Base-by-base conservation (phyloP, 2,329 filamentous ascomycete genomes). In the Gyromitra esculenta region DNA sequence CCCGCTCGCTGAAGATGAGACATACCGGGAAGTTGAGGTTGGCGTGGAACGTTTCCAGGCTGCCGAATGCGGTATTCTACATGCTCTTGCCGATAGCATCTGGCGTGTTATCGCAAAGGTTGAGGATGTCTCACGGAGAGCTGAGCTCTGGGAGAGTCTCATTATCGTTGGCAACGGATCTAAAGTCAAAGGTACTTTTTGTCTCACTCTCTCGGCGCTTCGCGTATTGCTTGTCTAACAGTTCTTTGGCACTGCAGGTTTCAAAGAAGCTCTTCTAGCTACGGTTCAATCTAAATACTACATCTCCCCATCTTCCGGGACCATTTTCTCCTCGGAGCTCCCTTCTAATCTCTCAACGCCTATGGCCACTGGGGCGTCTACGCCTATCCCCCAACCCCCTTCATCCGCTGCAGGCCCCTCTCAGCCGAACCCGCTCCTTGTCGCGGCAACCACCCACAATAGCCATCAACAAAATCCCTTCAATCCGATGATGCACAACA, bases 291-390 rank as follows among this genome's bases (percentile, higher is more conserved):
- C 91, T 63, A 94, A 94, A 79, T 96, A 97, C 83, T 88, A 97
- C 69, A 90, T 99, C 80, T 97, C 94, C 1, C 96, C 96, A 0
- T 94, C 91, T 37, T 95, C 93, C 0, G 94, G 93, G 65, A 97
- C 94, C 54, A 98, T 98, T 81, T 98, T 98, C 87, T 97, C 94
- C 45, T 97, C 94, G 25, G 96, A 99, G 84, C 90, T 98, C 48
- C 96, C 96, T 6, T 97, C 94, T 7, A 95, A 96, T 84, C 89
- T 97, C 82, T 94, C 92, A 39, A 98, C 96, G 0, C 96, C 96
- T 0, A 88, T 91, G 9, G 94, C 93, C 21, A 98, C 95, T 0
- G 95, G 95, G 43, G 90, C 94, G 15, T 96, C 97, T 84, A 98
- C 95, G 0, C 96, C 96, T 0, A 93, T 92, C 1, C 82, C 90